phyloP scores from a whole-genome alignment of 345 rosid genomes.

The Mangifera indica region DNA sequence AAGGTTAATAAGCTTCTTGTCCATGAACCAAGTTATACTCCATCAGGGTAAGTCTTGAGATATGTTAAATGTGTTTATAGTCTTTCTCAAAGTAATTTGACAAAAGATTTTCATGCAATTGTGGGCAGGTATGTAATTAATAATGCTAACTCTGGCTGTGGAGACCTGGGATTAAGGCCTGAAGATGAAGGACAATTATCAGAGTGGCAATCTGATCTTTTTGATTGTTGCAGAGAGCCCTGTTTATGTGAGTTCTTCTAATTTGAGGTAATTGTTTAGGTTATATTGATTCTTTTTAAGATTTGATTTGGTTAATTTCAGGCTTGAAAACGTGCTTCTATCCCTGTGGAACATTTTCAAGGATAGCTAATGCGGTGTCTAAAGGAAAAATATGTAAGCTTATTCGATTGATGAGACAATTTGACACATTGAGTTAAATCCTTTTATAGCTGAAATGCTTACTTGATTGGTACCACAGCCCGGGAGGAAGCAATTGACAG shows the following conservation, averaged over 20 bases:
- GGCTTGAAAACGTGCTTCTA: slow-evolving; percentile 32
- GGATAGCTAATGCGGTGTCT: slow-evolving; percentile 28
- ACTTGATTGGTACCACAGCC: slow-evolving; percentile 17
- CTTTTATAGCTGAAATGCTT: no score
- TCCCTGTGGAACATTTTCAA: slow-evolving; percentile 35
- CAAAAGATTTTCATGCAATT: neutral
- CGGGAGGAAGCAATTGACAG: slow-evolving; percentile 22
- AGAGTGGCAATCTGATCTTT: slow-evolving; percentile 27
- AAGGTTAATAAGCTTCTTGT: slow-evolving; percentile 31
- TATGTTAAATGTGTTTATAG: no score
- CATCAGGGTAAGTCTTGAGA: slow-evolving; percentile 27
- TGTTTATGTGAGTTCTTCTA: slow-evolving; percentile 29
- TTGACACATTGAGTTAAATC: neutral
- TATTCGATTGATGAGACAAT: neutral
- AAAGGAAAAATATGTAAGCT: slow-evolving; percentile 31
- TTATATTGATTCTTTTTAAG: neutral
- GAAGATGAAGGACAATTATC: slow-evolving; percentile 6
- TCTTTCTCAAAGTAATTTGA: no score
- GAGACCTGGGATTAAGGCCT: slow-evolving; percentile 9
- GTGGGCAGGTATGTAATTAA: slow-evolving; percentile 26
- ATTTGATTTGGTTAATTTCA: neutral
- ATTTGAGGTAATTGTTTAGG: neutral
- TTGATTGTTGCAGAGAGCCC: slow-evolving; percentile 34
- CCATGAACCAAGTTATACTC: slow-evolving; percentile 29
- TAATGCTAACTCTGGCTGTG: slow-evolving; percentile 24